Evolutionary conservation across 306 rosid genomes (phyloP).

Genomic region (Acacia crassicarpa): DNA sequence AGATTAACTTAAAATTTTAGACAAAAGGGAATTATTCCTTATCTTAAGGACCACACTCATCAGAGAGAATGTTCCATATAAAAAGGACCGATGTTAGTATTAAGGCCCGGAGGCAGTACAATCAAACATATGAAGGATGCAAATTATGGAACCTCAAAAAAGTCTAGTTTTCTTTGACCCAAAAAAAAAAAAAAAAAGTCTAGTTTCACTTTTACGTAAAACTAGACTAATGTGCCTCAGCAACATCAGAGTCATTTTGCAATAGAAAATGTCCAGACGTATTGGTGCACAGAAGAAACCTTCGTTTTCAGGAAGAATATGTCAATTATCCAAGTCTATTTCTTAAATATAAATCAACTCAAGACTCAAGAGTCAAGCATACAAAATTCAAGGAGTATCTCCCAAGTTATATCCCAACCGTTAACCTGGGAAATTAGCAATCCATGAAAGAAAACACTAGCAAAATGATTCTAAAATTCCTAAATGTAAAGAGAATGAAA

Average conservation of each 20-base stretch:
- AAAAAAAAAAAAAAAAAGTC: no score
- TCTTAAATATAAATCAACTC: background rate
- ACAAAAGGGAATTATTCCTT: no score
- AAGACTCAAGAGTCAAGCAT: background rate
- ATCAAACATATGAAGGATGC: no score
- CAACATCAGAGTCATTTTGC: background rate
- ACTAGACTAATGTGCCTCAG: background rate
- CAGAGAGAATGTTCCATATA: no score
- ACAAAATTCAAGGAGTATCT: background rate
- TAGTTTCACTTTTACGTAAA: no score
- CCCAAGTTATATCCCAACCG: background rate
- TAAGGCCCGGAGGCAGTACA: no score
- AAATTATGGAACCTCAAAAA: no score
- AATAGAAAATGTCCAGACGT: background rate
- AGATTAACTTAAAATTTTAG: no score
- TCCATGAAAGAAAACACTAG: background rate
- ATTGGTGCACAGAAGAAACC: background rate
- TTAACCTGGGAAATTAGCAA: background rate
- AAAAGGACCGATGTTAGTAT: no score
- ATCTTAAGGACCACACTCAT: no score
- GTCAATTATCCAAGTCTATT: background rate
- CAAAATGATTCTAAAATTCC: background rate
- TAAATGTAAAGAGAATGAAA: background rate
- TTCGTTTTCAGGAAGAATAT: background rate
- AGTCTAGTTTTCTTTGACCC: no score